Conservation (phyloP, 177 flowering plant genomes). For the Tripterygium wilfordii region DNA sequence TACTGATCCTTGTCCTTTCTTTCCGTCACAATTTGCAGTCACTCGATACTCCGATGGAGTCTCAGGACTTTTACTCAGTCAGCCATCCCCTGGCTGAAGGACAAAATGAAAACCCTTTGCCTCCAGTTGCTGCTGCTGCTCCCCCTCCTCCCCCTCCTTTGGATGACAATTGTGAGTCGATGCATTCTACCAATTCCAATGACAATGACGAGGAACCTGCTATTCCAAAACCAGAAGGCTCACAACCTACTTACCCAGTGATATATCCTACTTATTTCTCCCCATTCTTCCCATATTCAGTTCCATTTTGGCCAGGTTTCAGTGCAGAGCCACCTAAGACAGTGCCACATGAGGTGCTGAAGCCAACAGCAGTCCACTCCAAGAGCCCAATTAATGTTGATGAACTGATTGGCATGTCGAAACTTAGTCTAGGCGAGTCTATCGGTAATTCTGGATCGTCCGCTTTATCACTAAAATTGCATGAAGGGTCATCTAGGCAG, state of each 20-base stretch:
- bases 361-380: constrained; percentile 76
- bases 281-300: constrained; percentile 51
- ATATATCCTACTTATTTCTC: constrained; percentile 62
- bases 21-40: constrained; percentile 42
- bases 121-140: constrained; percentile 35
- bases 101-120: constrained; percentile 26
- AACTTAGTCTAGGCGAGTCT: constrained; percentile 68
- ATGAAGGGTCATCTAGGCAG: constrained; percentile 61
- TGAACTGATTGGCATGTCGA: constrained; percentile 84
- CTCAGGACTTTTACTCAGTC: constrained; percentile 38
- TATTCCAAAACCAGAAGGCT: constrained; percentile 34
- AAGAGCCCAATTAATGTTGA: constrained; percentile 80
- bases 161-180: constrained; percentile 79
- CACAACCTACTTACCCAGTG: constrained; percentile 45
- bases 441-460: constrained; percentile 38
- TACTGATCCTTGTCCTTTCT: neutral
- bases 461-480: constrained; percentile 51
- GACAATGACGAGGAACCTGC: constrained; percentile 45
- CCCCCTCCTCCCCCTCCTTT: constrained; percentile 28
- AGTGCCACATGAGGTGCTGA: constrained; percentile 66
- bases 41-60: constrained; percentile 40
- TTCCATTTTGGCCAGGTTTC: constrained; percentile 50
- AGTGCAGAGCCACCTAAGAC: constrained; percentile 26
- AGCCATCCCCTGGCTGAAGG: constrained; percentile 38
- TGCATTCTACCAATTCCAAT: constrained; percentile 68